phyloP scores from a whole-genome alignment of 192 early-diverging fungal genomes.

The Podila clonocystis region DNA sequence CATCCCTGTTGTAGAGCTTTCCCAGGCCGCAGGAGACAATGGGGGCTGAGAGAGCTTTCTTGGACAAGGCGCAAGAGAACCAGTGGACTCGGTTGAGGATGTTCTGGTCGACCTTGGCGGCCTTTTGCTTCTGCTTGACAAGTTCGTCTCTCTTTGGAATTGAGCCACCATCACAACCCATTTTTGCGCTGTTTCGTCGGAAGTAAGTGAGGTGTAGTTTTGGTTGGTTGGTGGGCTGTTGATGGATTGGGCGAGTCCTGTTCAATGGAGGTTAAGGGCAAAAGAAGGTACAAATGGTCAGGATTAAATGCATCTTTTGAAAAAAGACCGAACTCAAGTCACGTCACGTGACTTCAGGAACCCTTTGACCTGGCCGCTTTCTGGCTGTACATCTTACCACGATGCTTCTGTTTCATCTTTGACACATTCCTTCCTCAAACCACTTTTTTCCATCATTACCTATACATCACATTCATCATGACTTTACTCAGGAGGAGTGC shows the following conservation, averaged over 20 bases:
- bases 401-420: neutral
- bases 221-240: neutral
- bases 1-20: slow-evolving; percentile 87
- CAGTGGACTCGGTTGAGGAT: slow-evolving; percentile 68
- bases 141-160: slow-evolving; percentile 89
- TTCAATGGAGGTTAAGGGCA: neutral
- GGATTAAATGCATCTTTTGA: neutral
- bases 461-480: slow-evolving; percentile 12
- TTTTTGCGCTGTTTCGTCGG: slow-evolving; percentile 24
- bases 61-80: slow-evolving; percentile 84
- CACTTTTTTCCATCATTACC: neutral
- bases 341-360: neutral
- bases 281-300: neutral
- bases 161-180: slow-evolving; percentile 90
- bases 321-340: neutral
- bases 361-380: neutral
- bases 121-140: slow-evolving; percentile 81
- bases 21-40: slow-evolving; percentile 78
- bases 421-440: neutral
- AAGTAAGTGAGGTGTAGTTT: neutral
- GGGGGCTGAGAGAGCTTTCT: slow-evolving; percentile 66
- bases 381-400: neutral
- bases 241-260: neutral
- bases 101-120: slow-evolving; percentile 72
- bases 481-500: slow-evolving; percentile 18